Conservation (phyloP, 192 early-diverging fungal species). For the Coemansia sp. region DNA sequence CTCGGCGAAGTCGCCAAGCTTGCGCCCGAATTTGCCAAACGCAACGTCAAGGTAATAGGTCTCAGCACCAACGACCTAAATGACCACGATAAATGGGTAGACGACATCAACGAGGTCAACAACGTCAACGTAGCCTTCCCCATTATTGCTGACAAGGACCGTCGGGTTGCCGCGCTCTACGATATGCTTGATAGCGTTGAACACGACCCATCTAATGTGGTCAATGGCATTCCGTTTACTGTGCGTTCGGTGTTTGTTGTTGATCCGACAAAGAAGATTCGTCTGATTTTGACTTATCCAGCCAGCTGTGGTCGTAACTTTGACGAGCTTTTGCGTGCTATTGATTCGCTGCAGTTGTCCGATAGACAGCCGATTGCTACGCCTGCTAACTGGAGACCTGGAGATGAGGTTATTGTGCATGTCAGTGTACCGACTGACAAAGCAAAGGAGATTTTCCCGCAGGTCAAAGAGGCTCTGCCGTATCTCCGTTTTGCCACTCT, state of each 20-base stretch:
- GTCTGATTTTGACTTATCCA: slow-evolving; percentile 89
- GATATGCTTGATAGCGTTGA: slow-evolving; percentile 94
- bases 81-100: slow-evolving; percentile 85
- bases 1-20: slow-evolving; percentile 90
- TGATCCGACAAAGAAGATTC: slow-evolving; percentile 88
- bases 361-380: slow-evolving; percentile 90
- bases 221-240: slow-evolving; percentile 88
- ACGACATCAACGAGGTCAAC: slow-evolving; percentile 92
- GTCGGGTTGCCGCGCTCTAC: slow-evolving; percentile 85
- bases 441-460: slow-evolving; percentile 83
- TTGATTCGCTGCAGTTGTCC: slow-evolving; percentile 91
- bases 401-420: slow-evolving; percentile 90
- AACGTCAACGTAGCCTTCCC: slow-evolving; percentile 78
- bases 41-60: slow-evolving; percentile 89
- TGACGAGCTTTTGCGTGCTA: slow-evolving; percentile 90
- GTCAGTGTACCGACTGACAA: slow-evolving; percentile 78
- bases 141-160: slow-evolving; percentile 90
- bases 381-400: slow-evolving; percentile 89
- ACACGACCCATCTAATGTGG: slow-evolving; percentile 83
- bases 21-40: slow-evolving; percentile 68
- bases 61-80: slow-evolving; percentile 87
- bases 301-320: slow-evolving; percentile 94
- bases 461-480: slow-evolving; percentile 75
- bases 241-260: slow-evolving; percentile 96
- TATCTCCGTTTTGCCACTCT: slow-evolving; percentile 72